phyloP scores from a whole-genome alignment of 2,329 filamentous ascomycete species.

The Stachybotrys chartarum region DNA sequence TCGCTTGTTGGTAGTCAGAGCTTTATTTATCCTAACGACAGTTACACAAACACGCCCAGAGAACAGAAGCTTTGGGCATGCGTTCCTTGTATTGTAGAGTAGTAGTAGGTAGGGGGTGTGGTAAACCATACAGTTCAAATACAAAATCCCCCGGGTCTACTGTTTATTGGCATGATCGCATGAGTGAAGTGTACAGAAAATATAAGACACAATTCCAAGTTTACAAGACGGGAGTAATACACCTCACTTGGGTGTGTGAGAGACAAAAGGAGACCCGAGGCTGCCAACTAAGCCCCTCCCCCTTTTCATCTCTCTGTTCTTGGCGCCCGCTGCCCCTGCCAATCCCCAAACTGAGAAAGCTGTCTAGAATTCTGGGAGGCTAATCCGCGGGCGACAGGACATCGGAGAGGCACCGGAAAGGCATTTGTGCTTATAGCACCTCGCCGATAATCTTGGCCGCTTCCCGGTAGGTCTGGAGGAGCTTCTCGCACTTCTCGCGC shows the following conservation, averaged over 20 bases:
- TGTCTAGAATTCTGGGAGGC: too few species aligned
- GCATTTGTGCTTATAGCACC: slow-evolving; percentile 56
- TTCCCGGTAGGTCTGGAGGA: slow-evolving; percentile 92
- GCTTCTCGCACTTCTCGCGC: slow-evolving; percentile 95
- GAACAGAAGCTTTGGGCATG: background rate
- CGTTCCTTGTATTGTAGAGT: background rate
- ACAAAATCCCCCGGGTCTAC: background rate
- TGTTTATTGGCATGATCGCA: background rate
- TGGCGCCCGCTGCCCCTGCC: background rate
- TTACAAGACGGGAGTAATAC: background rate
- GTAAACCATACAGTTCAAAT: background rate
- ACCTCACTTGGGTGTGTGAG: background rate
- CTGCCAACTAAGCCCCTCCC: background rate
- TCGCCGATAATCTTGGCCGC: slow-evolving; percentile 97
- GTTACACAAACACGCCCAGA: background rate
- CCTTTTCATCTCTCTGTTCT: background rate
- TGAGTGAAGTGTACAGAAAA: background rate
- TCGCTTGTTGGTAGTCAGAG: background rate
- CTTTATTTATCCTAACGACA: background rate
- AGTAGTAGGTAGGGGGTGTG: background rate
- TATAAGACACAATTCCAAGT: background rate
- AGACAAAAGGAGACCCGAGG: background rate
- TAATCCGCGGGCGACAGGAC: too few species aligned
- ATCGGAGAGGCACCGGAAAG: too few species aligned
- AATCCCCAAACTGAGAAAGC: background rate